Conservation (phyloP, 106 monocot genomes). For the Allium sativum region DNA sequence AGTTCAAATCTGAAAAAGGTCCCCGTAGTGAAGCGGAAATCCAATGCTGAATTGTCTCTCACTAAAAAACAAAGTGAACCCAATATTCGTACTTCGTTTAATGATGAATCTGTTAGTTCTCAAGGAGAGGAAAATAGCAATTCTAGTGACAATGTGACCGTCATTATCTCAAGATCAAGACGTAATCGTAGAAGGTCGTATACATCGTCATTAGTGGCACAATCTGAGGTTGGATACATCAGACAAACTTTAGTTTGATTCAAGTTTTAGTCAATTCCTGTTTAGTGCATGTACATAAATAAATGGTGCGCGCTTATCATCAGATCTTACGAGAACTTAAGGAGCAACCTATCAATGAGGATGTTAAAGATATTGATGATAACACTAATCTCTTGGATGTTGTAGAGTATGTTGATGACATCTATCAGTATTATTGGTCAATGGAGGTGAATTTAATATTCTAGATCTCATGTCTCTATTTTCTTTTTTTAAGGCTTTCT, state of each 20-base stretch:
- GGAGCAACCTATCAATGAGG: conserved; percentile 9
- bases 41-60: neutral
- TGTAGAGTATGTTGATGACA: conserved; percentile 41
- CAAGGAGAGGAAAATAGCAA: conserved; percentile 4
- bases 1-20: conserved; percentile 11
- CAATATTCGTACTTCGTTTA: neutral
- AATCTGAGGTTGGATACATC: conserved; percentile 9
- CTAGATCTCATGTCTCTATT: neutral
- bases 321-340: conserved; percentile 13
- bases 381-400: conserved; percentile 35
- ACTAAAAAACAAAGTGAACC: conserved; percentile 3
- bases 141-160: conserved; percentile 7
- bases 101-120: conserved; percentile 12
- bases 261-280: neutral
- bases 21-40: conserved; percentile 1
- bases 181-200: conserved; percentile 27
- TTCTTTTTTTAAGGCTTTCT: too few relatives aligned
- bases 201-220: conserved; percentile 30
- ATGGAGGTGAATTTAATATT: conserved; percentile 30
- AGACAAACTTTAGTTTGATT: neutral
- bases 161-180: conserved; percentile 14
- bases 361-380: conserved; percentile 26
- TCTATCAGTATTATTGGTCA: conserved; percentile 43
- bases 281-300: neutral
- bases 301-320: neutral